Base-by-base conservation (phyloP, 768 basidiomycete genomes). In the Lactarius akahatsu region DNA sequence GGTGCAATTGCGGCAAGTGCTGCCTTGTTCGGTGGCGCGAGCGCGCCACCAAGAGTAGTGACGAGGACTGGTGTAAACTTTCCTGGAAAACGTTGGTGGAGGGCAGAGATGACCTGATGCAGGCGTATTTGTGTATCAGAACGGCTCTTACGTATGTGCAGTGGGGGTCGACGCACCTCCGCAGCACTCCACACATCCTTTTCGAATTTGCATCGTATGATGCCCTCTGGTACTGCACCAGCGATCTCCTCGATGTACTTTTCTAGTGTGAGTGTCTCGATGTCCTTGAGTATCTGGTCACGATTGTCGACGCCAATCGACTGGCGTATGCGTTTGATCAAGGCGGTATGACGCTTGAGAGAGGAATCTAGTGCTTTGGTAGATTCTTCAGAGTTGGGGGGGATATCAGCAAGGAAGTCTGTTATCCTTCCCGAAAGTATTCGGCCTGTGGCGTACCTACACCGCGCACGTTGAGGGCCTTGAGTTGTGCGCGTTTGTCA, bases 171-270 rank as follows among this genome's bases (percentile, higher is more conserved):
- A 67, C 80, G 70, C 67, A 96, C 97, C 83, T 98, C 96, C 20
- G 94, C 91, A 32, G 94, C 94, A 65, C 88, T 88, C 88, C 91
- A 91, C 23, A 93, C 84, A 71, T 99, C 96, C 70, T 89, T 88
- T 76, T 97, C 96, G 0, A 91, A 92, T 79, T 94, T 97, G 76
- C 95, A 96, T 69, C 90, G 85, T 10, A 77, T 77, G 47, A 95
- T 80, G 4, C 97, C 97, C 74, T 99, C 97, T 2, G 92, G 79
- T 1, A 89, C 82, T 8, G 95, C 96, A 13, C 87, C 86, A 1
- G 90, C 92, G 68, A 98, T 89, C 78, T 99, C 97, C 73, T 97
- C 96, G 57, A 96, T 82, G 75, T 99, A 98, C 77, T 97, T 98
- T 79, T 94, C 94, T 64, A 99, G 81, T 2, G 93, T 88, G 62